Percentiles rank a stretch among this genome's conserved stretches.
These are phyloP conservation scores for Phoma sp. DNA, from an alignment of 2,329 filamentous ascomycete species.

Conservation along the genomic window DNA sequence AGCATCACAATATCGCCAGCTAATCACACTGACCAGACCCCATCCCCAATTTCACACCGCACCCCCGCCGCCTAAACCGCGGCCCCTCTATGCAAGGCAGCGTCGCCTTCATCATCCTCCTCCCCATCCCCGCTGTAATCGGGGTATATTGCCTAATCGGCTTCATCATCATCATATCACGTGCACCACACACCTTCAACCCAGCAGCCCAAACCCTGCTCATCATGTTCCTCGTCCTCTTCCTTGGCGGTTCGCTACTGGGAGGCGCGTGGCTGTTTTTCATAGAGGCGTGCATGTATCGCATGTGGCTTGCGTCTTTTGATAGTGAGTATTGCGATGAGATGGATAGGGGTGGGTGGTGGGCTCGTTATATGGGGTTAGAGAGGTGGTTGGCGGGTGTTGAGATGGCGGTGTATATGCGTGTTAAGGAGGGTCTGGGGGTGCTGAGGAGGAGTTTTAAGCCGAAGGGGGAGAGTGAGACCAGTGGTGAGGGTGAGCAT, in stretches of 20 bases:
- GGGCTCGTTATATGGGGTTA: background rate
- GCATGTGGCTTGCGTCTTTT: constrained; percentile 5
- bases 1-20: background rate
- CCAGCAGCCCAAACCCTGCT: background rate
- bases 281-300: constrained; percentile 2
- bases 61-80: constrained; percentile 1
- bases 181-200: background rate
- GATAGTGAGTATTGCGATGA: constrained; percentile 1
- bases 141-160: constrained; percentile 1
- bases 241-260: background rate
- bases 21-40: constrained; percentile 1
- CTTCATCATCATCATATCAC: constrained; percentile 6
- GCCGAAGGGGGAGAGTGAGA: no score
- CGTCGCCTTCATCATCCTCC: constrained; percentile 1
- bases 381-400: background rate
- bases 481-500: no score
- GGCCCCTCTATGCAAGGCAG: constrained; percentile 6
- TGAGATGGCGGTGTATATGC: background rate
- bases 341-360: background rate
- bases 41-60: background rate
- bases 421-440: no score
- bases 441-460: no score
- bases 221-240: background rate
- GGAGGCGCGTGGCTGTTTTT: constrained; percentile 1
- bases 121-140: background rate